Evolutionary conservation across 75 land plant species (phyloP).

Genomic region (Cryptomeria japonica): DNA sequence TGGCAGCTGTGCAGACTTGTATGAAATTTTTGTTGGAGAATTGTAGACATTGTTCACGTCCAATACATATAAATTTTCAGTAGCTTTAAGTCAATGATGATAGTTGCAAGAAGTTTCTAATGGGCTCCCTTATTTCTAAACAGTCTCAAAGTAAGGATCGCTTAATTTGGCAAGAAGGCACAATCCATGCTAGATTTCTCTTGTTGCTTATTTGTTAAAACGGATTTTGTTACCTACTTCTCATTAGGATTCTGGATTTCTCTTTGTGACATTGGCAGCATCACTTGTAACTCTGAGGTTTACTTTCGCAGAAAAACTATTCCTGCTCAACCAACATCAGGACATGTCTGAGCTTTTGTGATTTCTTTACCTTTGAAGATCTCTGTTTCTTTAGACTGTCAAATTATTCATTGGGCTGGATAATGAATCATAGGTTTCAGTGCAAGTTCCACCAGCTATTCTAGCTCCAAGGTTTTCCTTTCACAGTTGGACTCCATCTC

Average conservation of each 20-base stretch:
- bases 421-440: too few species aligned
- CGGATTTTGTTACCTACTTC: not conserved
- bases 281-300: not conserved
- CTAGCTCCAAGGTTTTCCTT: too few species aligned
- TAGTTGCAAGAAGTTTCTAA: not conserved
- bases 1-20: not conserved
- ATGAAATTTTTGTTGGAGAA: not conserved
- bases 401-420: too few species aligned
- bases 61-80: not conserved
- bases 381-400: too few species aligned
- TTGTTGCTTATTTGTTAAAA: not conserved
- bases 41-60: not conserved
- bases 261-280: not conserved
- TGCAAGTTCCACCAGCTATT: too few species aligned
- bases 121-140: not conserved
- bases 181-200: not conserved
- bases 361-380: too few species aligned
- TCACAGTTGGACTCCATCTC: not conserved
- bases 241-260: not conserved
- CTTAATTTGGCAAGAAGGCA: not conserved
- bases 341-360: too few species aligned
- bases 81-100: not conserved
- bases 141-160: not conserved
- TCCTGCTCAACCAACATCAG: not conserved
- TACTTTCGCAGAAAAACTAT: not conserved